Percentiles rank a stretch among this genome's conserved stretches.
Evolutionary conservation across 1,139 yeast species (phyloP).

Genomic region (Geotrichum macrosporum): DNA sequence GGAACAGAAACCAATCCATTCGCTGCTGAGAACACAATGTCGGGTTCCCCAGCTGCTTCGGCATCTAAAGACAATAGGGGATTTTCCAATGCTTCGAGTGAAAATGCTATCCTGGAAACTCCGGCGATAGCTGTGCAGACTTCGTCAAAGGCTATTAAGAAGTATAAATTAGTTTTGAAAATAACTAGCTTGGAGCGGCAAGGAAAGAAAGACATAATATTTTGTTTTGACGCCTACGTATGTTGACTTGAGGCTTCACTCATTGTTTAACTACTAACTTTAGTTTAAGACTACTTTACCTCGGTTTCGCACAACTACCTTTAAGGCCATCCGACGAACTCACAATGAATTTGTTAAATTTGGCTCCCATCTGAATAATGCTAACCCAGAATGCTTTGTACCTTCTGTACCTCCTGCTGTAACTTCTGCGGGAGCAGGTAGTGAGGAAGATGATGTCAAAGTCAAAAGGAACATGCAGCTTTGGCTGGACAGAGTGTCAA

Average conservation of each 20-base stretch:
- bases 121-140: conserved; percentile 1
- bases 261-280: neutral
- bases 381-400: conserved; percentile 88
- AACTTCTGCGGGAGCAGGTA: conserved; percentile 76
- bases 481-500: conserved; percentile 77
- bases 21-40: conserved; percentile 24
- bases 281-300: conserved; percentile 53
- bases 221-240: conserved; percentile 45
- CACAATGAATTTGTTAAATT: conserved; percentile 71
- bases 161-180: conserved; percentile 39
- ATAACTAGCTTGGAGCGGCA: conserved; percentile 48
- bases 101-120: neutral
- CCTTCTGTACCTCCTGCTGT: conserved; percentile 77
- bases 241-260: neutral
- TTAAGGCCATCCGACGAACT: conserved; percentile 76
- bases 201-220: conserved; percentile 49
- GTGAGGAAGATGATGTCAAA: conserved; percentile 70
- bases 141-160: conserved; percentile 22
- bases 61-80: neutral
- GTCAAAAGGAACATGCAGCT: conserved; percentile 62
- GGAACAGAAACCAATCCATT: conserved; percentile 31
- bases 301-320: conserved; percentile 64
- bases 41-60: neutral
- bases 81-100: neutral
- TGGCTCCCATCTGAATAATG: conserved; percentile 70